Percentiles rank a stretch among this genome's conserved stretches.
These are phyloP conservation scores for Heterobasidion irregulare DNA, from an alignment of 1,284 basidiomycete genomes.

Conservation along the genomic window DNA sequence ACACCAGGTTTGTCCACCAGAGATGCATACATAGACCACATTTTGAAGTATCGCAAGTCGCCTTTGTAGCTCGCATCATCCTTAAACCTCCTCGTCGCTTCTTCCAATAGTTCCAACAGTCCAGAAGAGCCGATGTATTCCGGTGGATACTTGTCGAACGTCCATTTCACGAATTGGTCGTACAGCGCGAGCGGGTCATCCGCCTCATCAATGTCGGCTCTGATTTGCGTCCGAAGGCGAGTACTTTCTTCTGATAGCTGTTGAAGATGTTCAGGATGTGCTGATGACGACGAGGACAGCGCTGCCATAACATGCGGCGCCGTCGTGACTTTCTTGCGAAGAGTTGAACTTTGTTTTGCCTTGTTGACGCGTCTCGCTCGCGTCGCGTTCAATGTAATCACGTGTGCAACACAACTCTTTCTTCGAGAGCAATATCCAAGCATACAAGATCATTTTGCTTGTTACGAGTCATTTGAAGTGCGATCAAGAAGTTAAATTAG, in stretches of 20 bases:
- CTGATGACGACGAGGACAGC: conserved; percentile 4
- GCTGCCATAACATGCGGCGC: conserved; percentile 7
- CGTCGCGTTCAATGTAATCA: conserved; percentile 3
- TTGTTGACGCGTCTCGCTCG: conserved; percentile 11
- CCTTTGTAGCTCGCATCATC: conserved; percentile 75
- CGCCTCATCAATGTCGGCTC: conserved; percentile 37
- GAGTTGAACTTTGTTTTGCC: conserved; percentile 9
- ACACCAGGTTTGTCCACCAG: conserved; percentile 47
- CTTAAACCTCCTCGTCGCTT: conserved; percentile 72
- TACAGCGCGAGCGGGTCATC: conserved; percentile 66
- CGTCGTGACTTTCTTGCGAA: neutral
- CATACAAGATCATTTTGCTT: no score
- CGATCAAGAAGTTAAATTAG: no score
- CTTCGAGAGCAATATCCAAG: no score
- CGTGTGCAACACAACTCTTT: neutral
- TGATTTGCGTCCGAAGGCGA: conserved; percentile 6
- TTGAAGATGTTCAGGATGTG: conserved; percentile 2
- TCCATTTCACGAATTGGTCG: conserved; percentile 65
- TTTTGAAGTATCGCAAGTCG: conserved; percentile 82
- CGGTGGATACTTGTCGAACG: conserved; percentile 42
- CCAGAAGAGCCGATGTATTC: conserved; percentile 43
- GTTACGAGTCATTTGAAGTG: no score
- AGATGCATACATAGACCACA: conserved; percentile 81
- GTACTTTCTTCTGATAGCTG: conserved; percentile 5
- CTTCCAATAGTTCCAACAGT: conserved; percentile 64